Evolutionary conservation across 306 rosid species (phyloP), one percentile per base, ranked within the genome.

Genomic region (Pterocarpus macrocarpus): DNA sequence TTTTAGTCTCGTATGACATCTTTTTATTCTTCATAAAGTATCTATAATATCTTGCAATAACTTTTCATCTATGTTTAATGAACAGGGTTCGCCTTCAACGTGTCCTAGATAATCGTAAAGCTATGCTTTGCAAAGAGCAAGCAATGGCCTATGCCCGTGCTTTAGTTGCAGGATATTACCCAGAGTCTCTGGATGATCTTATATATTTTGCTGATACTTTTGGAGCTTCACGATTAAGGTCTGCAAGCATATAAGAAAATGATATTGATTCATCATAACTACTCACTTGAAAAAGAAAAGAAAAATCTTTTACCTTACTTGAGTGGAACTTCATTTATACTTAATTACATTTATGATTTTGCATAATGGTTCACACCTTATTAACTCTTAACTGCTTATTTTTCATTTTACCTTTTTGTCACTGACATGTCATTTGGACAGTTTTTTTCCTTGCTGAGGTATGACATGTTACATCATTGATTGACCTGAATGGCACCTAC

Each of bases 131-230:
- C 86, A 96, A 92, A 89, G 99, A 96, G 87, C 99, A 96, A 81
- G 99, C 98, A 2, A 96, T 96, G 99, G 99, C 99, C 59, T 96
- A 93, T 84, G 99, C 99, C 16, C 98, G 99, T 50, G 94, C 99
- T 71, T 86, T 93, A 80, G 99, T 90, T 64, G 90, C 97, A 4
- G 98, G 99, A 87, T 96, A 80, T 81, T 90, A 91, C 62, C 84
- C 89, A 36, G 94, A 93, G 80, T 83, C 90, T 75, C 50, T 96
- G 22, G 97, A 92, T 55, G 97, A 96, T 84, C 99, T 96, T 69
- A 84, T 96, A 75, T 87, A 69, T 74, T 96, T 96, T 72, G 88
- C 97, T 35, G 98, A 96, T 85, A 85, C 98, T 81, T 96, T 93
- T 87, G 99, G 99, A 82, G 99, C 98, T 87, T 87, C 91, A 2